Evolutionary conservation across 176 grass and related monocot species (phyloP).

Genomic region (Luzula sylvatica): DNA sequence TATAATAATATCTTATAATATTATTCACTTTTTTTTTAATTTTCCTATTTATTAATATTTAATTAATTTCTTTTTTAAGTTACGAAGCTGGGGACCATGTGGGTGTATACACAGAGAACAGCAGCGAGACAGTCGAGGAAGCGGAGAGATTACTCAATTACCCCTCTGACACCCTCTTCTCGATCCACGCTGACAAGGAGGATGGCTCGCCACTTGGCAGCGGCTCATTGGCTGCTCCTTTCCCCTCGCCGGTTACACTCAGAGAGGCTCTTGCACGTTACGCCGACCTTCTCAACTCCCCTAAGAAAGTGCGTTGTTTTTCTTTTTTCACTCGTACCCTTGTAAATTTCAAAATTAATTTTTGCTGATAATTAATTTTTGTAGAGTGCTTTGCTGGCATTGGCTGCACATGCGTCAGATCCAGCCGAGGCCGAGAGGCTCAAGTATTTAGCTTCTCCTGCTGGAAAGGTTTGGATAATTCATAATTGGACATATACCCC

Average conservation of each 20-base stretch:
- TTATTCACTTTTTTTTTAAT: not conserved
- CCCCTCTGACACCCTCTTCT: slow-evolving; percentile 63
- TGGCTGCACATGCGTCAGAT: slow-evolving; percentile 75
- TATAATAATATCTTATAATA: slow-evolving; percentile 5
- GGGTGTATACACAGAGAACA: slow-evolving; percentile 78
- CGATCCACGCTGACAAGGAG: slow-evolving; percentile 74
- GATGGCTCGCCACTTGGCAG: slow-evolving; percentile 65
- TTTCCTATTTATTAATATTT: not conserved
- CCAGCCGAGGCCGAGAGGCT: slow-evolving; percentile 51
- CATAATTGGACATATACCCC: slow-evolving; percentile 5
- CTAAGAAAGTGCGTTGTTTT: slow-evolving; percentile 60
- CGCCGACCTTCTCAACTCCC: slow-evolving; percentile 93
- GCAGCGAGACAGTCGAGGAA: slow-evolving; percentile 53
- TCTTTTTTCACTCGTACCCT: not conserved
- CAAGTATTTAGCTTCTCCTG: slow-evolving; percentile 66
- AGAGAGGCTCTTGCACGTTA: slow-evolving; percentile 75
- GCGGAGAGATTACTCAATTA: slow-evolving; percentile 72
- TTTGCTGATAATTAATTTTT: slow-evolving; percentile 5
- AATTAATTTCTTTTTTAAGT: slow-evolving; percentile 25
- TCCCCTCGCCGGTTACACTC: slow-evolving; percentile 58
- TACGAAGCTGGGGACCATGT: slow-evolving; percentile 95
- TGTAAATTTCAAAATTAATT: not conserved
- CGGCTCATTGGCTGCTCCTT: slow-evolving; percentile 67
- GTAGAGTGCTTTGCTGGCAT: slow-evolving; percentile 63
- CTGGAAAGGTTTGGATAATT: slow-evolving; percentile 59